Evolutionary conservation across 2,329 filamentous ascomycete genomes (phyloP), one percentile per base, ranked within the genome.

Genomic region (Fusarium veterinarium): DNA sequence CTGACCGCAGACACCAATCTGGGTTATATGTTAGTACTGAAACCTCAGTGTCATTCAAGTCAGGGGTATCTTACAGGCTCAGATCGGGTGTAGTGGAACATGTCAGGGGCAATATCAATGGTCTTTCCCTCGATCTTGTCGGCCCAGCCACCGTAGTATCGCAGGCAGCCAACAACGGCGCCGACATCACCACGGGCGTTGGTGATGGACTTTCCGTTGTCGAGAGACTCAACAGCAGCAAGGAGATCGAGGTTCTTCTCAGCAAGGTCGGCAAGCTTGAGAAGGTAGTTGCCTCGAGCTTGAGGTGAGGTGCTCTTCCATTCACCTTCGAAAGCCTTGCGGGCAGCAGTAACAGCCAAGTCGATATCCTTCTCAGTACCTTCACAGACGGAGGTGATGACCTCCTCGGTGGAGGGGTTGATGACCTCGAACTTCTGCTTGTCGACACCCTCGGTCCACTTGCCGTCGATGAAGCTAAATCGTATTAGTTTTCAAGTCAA

Each of bases 61-160:
- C n/a, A 23, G 23, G 37, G 23, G 2, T 20, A 25, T 83, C 87
- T 76, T 80, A 89, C 86, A 14, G 94, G 93, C 87, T 97, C 93
- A 75, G 90, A 89, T 78, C 79, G 80, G 73, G 93, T 95, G 86
- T 96, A 97, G 86, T 93, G 92, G 85, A 97, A 94, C 83, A 91
- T 94, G 74, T 93, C 91, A 65, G 90, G 88, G 78, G 88, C 86
- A 76, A 94, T 93, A 78, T 97, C 93, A 74, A 96, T 91, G 63
- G 94, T 94, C 87, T 95, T 94, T 83, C 95, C 94, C 83, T 91
- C 88, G 75, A 96, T 91, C 91, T 97, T 97, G 87, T 97, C 95
- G 78, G 94, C 93, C 91, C 92, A 97, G 70, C 95, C 95, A 79
- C 89, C 94, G 78, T 84, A 85, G 81, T 85, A 98, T 83, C 95